phyloP scores from a whole-genome alignment of 2,329 filamentous ascomycete species.

The Trichoderma koningii region DNA sequence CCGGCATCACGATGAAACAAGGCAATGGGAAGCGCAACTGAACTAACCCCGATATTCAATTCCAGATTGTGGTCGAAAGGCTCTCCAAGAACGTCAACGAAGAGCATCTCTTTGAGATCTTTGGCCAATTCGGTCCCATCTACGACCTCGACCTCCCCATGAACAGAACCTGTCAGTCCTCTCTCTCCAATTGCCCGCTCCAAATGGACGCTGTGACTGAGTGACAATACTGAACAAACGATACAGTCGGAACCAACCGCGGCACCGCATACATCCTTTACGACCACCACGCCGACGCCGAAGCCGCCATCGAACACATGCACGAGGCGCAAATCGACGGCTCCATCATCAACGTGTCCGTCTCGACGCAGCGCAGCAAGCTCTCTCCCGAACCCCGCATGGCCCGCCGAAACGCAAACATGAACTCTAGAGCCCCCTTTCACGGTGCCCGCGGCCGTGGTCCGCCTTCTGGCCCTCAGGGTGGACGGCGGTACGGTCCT shows the following conservation, averaged over 20 bases:
- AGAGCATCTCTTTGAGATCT: conserved; percentile 86
- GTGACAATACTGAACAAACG: not conserved
- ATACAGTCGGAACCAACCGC: conserved; percentile 78
- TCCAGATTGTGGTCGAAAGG: conserved; percentile 90
- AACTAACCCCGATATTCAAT: not conserved
- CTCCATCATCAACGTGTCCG: conserved; percentile 78
- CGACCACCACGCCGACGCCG: conserved; percentile 73
- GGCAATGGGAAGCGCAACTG: not conserved
- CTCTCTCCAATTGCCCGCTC: not conserved
- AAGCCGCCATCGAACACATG: conserved; percentile 92
- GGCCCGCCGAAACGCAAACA: conserved; percentile 63
- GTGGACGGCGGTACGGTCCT: conserved; percentile 44
- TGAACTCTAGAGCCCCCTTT: conserved; percentile 51
- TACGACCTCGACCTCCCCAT: conserved; percentile 87
- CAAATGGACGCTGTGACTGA: not conserved
- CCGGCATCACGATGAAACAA: not conserved
- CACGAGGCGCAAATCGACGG: conserved; percentile 95
- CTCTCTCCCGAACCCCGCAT: conserved; percentile 79
- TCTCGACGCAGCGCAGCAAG: conserved; percentile 80
- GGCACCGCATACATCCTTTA: conserved; percentile 94
- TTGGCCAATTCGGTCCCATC: conserved; percentile 83
- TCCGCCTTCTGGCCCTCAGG: conserved; percentile 30
- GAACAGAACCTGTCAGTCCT: conserved; percentile 73
- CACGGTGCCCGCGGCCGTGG: conserved; percentile 40
- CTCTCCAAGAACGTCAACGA: conserved; percentile 94